These are phyloP conservation scores for Blumeriella jaapii DNA, from an alignment of 2,329 filamentous ascomycete genomes.

Conservation along the genomic window DNA sequence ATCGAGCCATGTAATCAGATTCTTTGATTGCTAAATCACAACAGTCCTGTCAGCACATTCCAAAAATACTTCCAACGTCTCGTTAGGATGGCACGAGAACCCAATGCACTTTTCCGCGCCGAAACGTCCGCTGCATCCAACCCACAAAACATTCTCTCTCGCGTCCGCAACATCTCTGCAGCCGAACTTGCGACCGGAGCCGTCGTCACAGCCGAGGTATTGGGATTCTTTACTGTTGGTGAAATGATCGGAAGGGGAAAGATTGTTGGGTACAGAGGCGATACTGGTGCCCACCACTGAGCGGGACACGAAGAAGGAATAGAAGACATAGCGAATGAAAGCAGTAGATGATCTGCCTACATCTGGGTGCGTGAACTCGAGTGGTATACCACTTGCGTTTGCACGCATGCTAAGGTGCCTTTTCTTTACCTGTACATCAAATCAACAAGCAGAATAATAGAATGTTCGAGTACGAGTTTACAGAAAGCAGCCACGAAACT, in stretches of 20 bases:
- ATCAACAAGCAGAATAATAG: conserved; percentile 11
- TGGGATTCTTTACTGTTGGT: conserved; percentile 96
- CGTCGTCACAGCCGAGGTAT: conserved; percentile 71
- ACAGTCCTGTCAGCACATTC: conserved; percentile 67
- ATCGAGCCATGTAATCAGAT: no score
- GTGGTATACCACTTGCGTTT: conserved; percentile 13
- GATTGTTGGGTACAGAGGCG: conserved; percentile 82
- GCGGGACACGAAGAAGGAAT: neutral
- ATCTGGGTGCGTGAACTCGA: conserved; percentile 1
- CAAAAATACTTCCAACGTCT: conserved; percentile 75
- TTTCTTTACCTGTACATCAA: conserved; percentile 22
- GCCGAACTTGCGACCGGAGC: conserved; percentile 62
- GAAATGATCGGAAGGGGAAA: conserved; percentile 96
- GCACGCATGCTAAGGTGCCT: conserved; percentile 16
- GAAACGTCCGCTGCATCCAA: conserved; percentile 31
- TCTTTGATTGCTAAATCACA: conserved; percentile 4
- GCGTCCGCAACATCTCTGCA: conserved; percentile 57
- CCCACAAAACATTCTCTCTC: conserved; percentile 37
- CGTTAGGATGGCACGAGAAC: conserved; percentile 60
- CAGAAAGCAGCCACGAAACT: no score
- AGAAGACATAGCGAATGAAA: neutral
- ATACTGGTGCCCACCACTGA: conserved; percentile 47
- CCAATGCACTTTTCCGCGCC: conserved; percentile 39
- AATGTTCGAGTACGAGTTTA: conserved; percentile 5
- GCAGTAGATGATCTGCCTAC: conserved; percentile 6